These are phyloP conservation scores for Eimeria tenella DNA, from an alignment of 169 alveolate species.

Conservation along the genomic window DNA sequence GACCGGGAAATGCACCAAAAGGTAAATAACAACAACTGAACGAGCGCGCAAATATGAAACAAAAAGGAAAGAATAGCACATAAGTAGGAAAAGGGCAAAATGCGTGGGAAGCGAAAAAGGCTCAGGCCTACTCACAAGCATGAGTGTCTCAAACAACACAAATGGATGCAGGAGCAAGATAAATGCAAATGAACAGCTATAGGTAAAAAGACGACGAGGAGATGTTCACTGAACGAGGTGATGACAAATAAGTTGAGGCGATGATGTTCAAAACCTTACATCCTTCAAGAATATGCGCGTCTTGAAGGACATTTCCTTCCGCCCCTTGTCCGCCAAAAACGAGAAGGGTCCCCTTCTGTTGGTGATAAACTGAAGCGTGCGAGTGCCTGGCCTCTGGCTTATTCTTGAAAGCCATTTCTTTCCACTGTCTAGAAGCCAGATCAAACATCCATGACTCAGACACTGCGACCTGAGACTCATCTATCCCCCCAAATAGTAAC, in stretches of 20 bases:
- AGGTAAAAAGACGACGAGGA: not conserved
- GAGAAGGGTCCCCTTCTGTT: not conserved
- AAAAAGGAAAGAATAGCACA: no score
- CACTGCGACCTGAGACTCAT: not conserved
- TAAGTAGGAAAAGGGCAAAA: no score
- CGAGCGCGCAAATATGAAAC: no score
- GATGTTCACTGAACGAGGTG: not conserved
- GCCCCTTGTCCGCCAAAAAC: conserved; percentile 25
- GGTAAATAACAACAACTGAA: no score
- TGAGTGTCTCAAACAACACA: no score
- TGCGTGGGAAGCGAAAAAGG: no score
- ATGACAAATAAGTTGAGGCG: not conserved
- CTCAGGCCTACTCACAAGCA: no score
- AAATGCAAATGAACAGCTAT: not conserved
- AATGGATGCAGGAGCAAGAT: not conserved
- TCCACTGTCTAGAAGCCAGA: not conserved
- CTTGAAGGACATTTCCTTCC: not conserved
- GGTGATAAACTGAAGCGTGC: not conserved
- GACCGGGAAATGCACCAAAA: no score
- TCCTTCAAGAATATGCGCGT: conserved; percentile 41
- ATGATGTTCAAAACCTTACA: not conserved
- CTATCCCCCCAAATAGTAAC: conserved; percentile 53
- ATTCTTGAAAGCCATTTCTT: not conserved
- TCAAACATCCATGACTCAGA: conserved; percentile 71
- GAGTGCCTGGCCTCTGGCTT: conserved; percentile 21